Percentiles rank a stretch among this genome's conserved stretches.
phyloP scores from a whole-genome alignment of 1,284 basidiomycete genomes.

The Papiliotrema nemorosa region DNA sequence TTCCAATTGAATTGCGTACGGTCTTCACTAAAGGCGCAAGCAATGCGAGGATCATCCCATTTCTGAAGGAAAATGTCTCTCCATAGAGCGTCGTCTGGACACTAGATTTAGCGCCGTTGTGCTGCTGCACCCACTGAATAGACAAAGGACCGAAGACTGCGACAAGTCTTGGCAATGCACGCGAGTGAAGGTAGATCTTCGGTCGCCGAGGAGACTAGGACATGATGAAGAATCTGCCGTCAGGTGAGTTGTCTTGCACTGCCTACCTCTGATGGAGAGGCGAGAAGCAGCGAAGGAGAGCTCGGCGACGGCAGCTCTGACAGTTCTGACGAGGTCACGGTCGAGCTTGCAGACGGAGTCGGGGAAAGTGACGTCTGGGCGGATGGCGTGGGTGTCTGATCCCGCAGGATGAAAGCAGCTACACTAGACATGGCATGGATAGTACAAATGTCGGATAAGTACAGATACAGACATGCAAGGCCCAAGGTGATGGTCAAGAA shows the following conservation, averaged over 20 bases:
- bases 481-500: too few species aligned
- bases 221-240: slow-evolving; percentile 33
- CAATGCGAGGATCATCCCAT: slow-evolving; percentile 38
- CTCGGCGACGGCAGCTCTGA: neutral
- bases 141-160: slow-evolving; percentile 29
- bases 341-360: too few species aligned
- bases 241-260: neutral
- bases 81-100: slow-evolving; percentile 41
- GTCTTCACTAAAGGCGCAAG: slow-evolving; percentile 9
- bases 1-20: slow-evolving; percentile 27
- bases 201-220: slow-evolving; percentile 23
- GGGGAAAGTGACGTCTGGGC: too few species aligned
- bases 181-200: slow-evolving; percentile 17
- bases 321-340: neutral
- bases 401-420: too few species aligned
- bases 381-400: too few species aligned
- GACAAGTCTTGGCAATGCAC: slow-evolving; percentile 26
- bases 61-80: slow-evolving; percentile 28
- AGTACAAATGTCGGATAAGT: too few species aligned
- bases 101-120: slow-evolving; percentile 17
- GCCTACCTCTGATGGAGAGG: slow-evolving; percentile 13
- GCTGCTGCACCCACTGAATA: slow-evolving; percentile 27
- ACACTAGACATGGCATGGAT: too few species aligned
- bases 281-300: slow-evolving; percentile 4
- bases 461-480: too few species aligned